A percentile compares a stretch with the other conserved stretches of the same genome.
Evolutionary conservation across 192 early-diverging fungal species (phyloP).

Genomic region (Backusella psychrophila): DNA sequence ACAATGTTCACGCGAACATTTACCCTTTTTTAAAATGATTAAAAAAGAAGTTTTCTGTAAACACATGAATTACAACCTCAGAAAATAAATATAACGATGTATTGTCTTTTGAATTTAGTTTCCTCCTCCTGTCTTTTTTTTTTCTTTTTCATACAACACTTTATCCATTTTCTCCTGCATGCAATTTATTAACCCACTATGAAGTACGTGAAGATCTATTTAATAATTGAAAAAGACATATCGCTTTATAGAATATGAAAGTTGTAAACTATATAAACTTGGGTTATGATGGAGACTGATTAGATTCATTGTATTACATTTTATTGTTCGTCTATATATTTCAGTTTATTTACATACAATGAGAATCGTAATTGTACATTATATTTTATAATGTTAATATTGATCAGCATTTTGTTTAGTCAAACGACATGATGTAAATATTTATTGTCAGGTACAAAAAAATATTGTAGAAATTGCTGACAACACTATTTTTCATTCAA

Average conservation of each 20-base stretch:
- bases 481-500: constrained; percentile 4
- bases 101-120: background rate
- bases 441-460: background rate
- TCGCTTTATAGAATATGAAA: background rate
- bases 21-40: background rate
- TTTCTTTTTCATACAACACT: background rate
- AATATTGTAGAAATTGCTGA: background rate
- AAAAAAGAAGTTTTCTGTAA: background rate
- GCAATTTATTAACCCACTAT: background rate
- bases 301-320: background rate
- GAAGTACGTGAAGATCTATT: background rate
- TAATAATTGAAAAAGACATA: background rate
- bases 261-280: background rate
- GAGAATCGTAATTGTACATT: background rate
- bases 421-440: background rate
- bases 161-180: background rate
- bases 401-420: background rate
- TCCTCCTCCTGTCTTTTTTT: background rate
- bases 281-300: background rate
- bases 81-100: background rate
- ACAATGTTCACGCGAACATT: background rate
- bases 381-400: background rate
- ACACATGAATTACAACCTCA: background rate
- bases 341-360: background rate
- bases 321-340: background rate